Conservation (phyloP, 495 filamentous ascomycete species). For the Amniculicola lignicola region DNA sequence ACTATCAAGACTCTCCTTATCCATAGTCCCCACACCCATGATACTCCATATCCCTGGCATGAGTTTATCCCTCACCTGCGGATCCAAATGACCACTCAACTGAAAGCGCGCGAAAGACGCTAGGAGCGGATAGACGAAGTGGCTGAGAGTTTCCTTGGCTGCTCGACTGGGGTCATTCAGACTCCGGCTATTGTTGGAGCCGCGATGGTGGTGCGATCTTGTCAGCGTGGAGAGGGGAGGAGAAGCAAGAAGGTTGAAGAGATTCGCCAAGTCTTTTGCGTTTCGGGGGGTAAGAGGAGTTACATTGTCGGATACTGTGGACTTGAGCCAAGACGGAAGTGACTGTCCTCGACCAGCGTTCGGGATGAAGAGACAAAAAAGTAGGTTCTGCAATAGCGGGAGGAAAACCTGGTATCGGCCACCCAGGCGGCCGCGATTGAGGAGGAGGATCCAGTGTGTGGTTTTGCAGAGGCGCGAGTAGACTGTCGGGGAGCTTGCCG, state of each 20-base stretch:
- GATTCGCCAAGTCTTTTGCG: conserved; percentile 62
- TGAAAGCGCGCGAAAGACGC: conserved; percentile 68
- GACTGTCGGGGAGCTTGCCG: conserved; percentile 50
- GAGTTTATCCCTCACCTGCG: conserved; percentile 64
- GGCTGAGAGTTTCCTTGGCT: conserved; percentile 70
- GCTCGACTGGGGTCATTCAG: conserved; percentile 75
- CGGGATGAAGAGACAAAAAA: conserved; percentile 61
- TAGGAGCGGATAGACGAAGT: conserved; percentile 69
- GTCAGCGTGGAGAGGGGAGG: conserved; percentile 71
- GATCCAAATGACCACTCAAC: conserved; percentile 53
- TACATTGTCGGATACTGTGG: conserved; percentile 39
- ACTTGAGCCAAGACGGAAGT: conserved; percentile 49
- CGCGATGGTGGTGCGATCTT: conserved; percentile 42
- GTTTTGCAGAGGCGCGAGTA: conserved; percentile 62
- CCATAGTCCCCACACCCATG: conserved; percentile 69
- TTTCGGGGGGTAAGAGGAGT: conserved; percentile 50
- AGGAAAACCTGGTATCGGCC: conserved; percentile 71
- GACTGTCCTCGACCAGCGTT: conserved; percentile 52
- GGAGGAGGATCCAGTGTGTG: conserved; percentile 53
- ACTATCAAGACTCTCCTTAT: conserved; percentile 58
- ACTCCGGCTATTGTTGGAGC: conserved; percentile 29
- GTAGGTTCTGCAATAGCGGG: conserved; percentile 58
- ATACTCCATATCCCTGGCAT: conserved; percentile 69
- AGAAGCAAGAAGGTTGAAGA: conserved; percentile 74
- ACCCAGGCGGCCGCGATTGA: conserved; percentile 63